Base-by-base conservation (phyloP, 495 filamentous ascomycete genomes). In the Aspergillus incahuasiensis region DNA sequence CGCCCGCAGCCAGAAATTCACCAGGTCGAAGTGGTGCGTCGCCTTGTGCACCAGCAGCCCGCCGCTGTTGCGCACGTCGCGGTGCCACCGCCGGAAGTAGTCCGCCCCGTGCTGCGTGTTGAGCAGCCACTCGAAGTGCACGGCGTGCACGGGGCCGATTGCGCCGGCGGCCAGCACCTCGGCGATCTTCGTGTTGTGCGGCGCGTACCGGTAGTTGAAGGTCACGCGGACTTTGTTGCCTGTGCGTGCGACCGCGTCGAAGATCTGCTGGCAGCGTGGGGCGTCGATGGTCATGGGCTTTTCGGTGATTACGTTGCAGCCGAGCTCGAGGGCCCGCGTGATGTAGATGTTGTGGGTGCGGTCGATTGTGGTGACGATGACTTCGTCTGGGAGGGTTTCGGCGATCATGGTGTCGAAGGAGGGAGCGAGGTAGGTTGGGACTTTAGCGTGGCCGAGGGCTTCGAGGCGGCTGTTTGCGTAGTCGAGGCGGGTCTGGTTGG, bases 241-340 rank as follows among this genome's bases (percentile, higher is more conserved):
- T 25, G 69, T 72, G 4, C 61, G 55, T 13, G 65, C 63, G 8
- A 69, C 69, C 4, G 63, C 63, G 20, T 61, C 59, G 25, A 72
- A 56, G 55, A 83, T 82, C 34, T 67, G 63, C 3, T 68, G 71
- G 62, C 79, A 82, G 18, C 79, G 75, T 15, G 71, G 67, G 7
- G 74, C 79, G 57, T 83, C 79, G 62, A 82, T 72, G 4, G 77
- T 81, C 81, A 84, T 84, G 15, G 81, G 81, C 52, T 84, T 84
- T 60, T 84, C 80, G 15, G 75, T 82, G 40, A 82, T 68, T 4
- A 81, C 79, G 63, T 77, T 73, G 60, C 77, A 77, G n/a, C 80
- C 80, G 1, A 82, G 68, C 48, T 82, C 75, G 49, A 84, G 67
- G 5, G 80, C 78, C 15, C 73, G 72, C 22, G 78, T 64, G 55